Evolutionary conservation across 73 alveolate genomes (phyloP), one percentile per base, ranked within the genome.

Genomic region (Paramecium biaurelia): DNA sequence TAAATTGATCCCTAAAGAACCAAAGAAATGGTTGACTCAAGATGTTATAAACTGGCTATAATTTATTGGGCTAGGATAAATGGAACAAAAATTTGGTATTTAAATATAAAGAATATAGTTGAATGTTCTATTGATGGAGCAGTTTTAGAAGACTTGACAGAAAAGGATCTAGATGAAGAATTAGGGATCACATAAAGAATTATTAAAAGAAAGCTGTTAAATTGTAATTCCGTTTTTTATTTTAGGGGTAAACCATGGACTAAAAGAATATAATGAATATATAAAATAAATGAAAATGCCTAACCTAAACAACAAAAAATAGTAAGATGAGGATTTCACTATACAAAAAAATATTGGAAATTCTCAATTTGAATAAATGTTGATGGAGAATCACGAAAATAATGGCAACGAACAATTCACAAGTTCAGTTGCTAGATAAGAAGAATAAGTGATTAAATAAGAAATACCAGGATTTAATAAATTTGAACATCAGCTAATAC

Each of bases 401-500:
- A 45, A 38, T 63, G 30, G 68, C 26, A 53, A 53, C 30, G 70
- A 79, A 1, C 47, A 79, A 79, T 79, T 30, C 15, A 20, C 20
- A 43, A 21, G 56, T 41, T 21, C 70, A 42, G 45, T 23, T 21
- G 28, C 15, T 37, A 20, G 56, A 47, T 18, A 42, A 18, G 72
- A 42, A 10, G 72, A 42, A 53, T 53, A n/a, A 53, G 68, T 15
- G 5, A 79, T 23, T 10, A 23, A 41, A 34, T 79, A 79, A 45
- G 70, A 30, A 32, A 30, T 24, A 43, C 76, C 47, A 34, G 42
- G 34, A 63, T 63, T 63, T 32, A 79, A 79, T 26, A 41, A 79
- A 34, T 79, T 74, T 15, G 90, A 79, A 79, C 90, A 79, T 24
- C 32, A 79, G 23, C 70, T 96, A 12, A 68, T 96, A 5, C 95